Base-by-base conservation (phyloP, 1,139 yeast genomes). In the Yamadazyma diospyri region DNA sequence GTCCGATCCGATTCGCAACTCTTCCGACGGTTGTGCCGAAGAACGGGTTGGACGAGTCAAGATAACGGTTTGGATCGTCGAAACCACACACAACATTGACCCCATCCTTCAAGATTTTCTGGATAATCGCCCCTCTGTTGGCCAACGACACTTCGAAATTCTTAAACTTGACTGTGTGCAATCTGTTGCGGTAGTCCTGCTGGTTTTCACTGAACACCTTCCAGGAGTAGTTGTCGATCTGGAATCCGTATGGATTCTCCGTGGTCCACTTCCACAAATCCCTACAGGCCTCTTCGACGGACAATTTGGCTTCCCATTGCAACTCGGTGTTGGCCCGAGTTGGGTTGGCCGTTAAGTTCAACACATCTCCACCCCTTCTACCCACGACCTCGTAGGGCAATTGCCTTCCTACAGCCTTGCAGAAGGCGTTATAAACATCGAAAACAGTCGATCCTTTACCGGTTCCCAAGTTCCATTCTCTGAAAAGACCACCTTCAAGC, bases 391-490 rank as follows among this genome's bases (percentile, higher is more conserved):
- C 81, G 51, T 71, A 78, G 4, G 89, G 85, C 35, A 83, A 68
- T 28, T 74, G 69, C 35, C 69, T 63, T 29, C 88, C 88, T n/a
- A 78, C 81, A 8, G 84, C 85, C 38, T 68, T 69, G 53, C 77
- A 69, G 55, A 84, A 84, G 2, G 86, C 81, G 39, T 72, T 52
- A 50, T 78, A 72, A 32, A 84, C 81, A 46, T 85, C 89, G 36
- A 82, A 66, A 5, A 84, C 94, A 2, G 94, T 82, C 6, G 82
- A 69, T 5, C 94, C 94, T 27, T 67, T 73, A 29, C 94, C 94
- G 16, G 92, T 78, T 29, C 94, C 94, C 41, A 84, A 70, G 52
- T 85, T 85, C 94, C 94, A 85, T 51, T 78, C 92, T 36, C 89
- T 70, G 51, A 72, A 78, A 37, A 76, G 64, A 5, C 85, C 86